Evolutionary conservation across 257 asterid species (phyloP).

Genomic region (Solanum chilense): DNA sequence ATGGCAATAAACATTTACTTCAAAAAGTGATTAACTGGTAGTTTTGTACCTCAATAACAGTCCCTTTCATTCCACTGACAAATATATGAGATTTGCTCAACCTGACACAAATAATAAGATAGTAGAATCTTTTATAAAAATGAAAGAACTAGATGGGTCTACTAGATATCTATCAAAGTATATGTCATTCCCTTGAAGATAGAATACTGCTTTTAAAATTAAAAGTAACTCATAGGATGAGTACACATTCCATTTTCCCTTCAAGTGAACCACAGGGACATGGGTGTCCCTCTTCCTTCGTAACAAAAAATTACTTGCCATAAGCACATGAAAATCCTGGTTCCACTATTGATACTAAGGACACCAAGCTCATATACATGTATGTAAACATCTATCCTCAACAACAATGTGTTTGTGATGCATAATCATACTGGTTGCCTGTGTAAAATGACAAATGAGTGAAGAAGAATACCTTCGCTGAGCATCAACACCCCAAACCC

Average conservation of each 20-base stretch:
- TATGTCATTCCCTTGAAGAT: not conserved
- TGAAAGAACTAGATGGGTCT: not conserved
- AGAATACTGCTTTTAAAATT: not conserved
- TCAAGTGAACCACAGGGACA: not conserved
- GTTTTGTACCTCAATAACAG: slow-evolving; percentile 64
- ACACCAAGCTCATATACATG: not conserved
- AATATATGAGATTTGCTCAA: slow-evolving; percentile 83
- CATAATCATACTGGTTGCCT: not conserved
- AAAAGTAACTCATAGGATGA: not conserved
- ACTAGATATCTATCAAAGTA: not conserved
- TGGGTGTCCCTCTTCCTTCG: not conserved
- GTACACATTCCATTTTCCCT: not conserved
- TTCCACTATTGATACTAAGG: not conserved
- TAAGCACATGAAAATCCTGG: not conserved
- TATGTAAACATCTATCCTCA: not conserved
- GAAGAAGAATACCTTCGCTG: slow-evolving; percentile 53
- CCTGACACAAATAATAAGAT: slow-evolving; percentile 15
- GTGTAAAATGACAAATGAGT: not conserved
- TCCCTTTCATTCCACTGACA: slow-evolving; percentile 81
- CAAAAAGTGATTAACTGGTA: not conserved
- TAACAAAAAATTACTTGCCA: not conserved
- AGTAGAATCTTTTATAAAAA: not conserved
- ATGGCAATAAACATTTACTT: not conserved
- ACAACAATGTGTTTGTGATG: not conserved
- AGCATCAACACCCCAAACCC: slow-evolving; percentile 99